Evolutionary conservation across 2,329 filamentous ascomycete species (phyloP).

Genomic region (Akanthomyces dipterigenus): DNA sequence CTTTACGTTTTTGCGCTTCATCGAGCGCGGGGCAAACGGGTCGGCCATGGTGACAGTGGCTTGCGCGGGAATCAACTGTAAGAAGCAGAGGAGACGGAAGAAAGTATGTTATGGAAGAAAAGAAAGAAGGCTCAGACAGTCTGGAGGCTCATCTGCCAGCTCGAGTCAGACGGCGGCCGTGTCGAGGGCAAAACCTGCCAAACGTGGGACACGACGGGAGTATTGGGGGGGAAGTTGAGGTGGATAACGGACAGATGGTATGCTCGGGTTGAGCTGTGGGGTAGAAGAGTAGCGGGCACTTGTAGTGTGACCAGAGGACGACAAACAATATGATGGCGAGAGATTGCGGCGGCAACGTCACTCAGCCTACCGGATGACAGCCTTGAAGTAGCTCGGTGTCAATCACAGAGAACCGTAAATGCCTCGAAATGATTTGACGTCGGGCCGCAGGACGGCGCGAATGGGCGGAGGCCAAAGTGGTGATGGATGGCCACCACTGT

Average conservation of each 20-base stretch:
- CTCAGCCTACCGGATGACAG: neutral
- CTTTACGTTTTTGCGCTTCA: constrained; percentile 99
- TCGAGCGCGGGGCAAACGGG: constrained; percentile 62
- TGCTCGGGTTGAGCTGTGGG: constrained; percentile 7
- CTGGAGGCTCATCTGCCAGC: constrained; percentile 1
- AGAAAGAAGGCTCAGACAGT: neutral
- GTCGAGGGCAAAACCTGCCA: constrained; percentile 5
- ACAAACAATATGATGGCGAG: neutral
- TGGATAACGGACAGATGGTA: constrained; percentile 3
- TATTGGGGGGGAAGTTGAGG: constrained; percentile 6
- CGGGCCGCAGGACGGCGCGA: neutral
- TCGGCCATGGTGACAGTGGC: constrained; percentile 48
- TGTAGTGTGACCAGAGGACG: neutral
- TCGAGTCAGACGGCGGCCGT: constrained; percentile 5
- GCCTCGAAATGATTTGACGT: constrained; percentile 8
- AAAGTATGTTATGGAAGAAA: constrained; percentile 1
- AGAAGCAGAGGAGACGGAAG: neutral
- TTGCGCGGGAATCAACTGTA: neutral
- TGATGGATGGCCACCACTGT: neutral
- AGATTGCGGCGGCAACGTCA: neutral
- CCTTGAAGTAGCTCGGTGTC: neutral
- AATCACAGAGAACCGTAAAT: neutral
- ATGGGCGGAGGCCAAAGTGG: neutral
- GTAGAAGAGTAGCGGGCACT: constrained; percentile 8
- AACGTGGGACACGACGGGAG: constrained; percentile 7